Base-by-base conservation (phyloP, 2,329 filamentous ascomycete species). In the Ophiostoma quercus region DNA sequence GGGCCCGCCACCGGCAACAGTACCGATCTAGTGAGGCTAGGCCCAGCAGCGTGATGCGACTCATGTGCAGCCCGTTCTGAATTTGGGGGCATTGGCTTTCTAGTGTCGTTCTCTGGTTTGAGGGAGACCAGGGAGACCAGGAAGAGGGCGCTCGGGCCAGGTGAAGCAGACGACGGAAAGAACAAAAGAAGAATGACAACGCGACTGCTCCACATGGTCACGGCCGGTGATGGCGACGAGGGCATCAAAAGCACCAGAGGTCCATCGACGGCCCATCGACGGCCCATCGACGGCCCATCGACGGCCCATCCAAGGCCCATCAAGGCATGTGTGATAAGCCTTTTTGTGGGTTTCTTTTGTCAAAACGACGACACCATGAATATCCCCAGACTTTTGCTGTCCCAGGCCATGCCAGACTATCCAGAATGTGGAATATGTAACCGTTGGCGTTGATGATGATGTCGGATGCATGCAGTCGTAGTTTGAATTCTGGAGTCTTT, bases 141-240 rank as follows among this genome's bases (percentile, higher is more conserved):
- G 43, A n/a, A 5, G 51, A 57, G n/a, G 22, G n/a, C 51, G 51
- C 51, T 25, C n/a, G 51, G 25, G 51, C 51, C 51, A 54, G 47
- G 47, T 11, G n/a, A 9, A 29, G 51, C 4, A 12, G 32, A n/a
- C 60, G 32, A n/a, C 29, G 32, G 57, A 62, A 62, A 62, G 57
- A 62, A 62, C 57, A n/a, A 63, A 63, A 63, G 60, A 63, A 63
- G 60, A 63, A 37, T 63, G 60, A n/a, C 60, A 63, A 63, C 14
- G 60, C 60, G 60, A 63, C 29, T 57, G 51, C 51, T 57, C 51
- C 51, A 57, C 51, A 57, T 57, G 51, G 51, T 29, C 29, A 3
- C 29, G 32, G 29, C 4, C 57, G 29, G 57, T 34, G 25, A 32
- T 62, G 57, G 25, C 22, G 51, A 57, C 11, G 51, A 32, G 25